phyloP scores from a whole-genome alignment of 371 early-diverging fungal species.

The Mortierella sp. region DNA sequence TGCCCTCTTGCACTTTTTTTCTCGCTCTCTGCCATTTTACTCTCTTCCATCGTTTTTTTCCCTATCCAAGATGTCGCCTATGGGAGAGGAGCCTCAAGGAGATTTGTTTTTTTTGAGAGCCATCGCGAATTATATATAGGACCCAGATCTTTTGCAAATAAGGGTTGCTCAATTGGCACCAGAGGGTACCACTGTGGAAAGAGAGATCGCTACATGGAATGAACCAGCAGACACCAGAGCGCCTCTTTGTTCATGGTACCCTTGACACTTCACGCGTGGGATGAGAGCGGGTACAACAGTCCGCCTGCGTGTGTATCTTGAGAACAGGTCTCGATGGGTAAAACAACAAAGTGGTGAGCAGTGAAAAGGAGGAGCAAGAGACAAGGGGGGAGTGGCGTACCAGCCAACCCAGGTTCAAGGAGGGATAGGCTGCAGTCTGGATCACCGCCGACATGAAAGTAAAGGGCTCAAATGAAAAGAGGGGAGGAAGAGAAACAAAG shows the following conservation, averaged over 20 bases:
- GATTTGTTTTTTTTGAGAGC: conserved; percentile 21
- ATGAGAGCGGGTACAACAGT: not conserved
- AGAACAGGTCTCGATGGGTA: not conserved
- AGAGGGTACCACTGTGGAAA: not conserved
- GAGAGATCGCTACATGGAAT: conserved; percentile 4
- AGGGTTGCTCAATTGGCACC: conserved; percentile 1
- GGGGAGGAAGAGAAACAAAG: not conserved
- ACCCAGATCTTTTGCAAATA: conserved; percentile 14
- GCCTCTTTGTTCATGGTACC: not conserved
- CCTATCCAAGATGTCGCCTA: conserved; percentile 2
- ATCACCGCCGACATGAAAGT: not conserved
- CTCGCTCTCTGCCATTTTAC: not conserved
- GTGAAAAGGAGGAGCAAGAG: not conserved
- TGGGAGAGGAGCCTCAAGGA: conserved; percentile 9
- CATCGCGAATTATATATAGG: conserved; percentile 28
- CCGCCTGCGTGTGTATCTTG: not conserved
- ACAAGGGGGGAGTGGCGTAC: not conserved
- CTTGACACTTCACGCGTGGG: not conserved
- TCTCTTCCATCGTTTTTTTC: not conserved
- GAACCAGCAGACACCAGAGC: not conserved
- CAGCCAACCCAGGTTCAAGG: conserved; percentile 5
- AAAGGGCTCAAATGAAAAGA: not conserved
- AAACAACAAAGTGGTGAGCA: not conserved
- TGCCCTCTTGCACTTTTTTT: not conserved
- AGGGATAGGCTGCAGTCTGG: conserved; percentile 7